Evolutionary conservation across 2,329 filamentous ascomycete species (phyloP).

Genomic region (Delphinella strobiligena): DNA sequence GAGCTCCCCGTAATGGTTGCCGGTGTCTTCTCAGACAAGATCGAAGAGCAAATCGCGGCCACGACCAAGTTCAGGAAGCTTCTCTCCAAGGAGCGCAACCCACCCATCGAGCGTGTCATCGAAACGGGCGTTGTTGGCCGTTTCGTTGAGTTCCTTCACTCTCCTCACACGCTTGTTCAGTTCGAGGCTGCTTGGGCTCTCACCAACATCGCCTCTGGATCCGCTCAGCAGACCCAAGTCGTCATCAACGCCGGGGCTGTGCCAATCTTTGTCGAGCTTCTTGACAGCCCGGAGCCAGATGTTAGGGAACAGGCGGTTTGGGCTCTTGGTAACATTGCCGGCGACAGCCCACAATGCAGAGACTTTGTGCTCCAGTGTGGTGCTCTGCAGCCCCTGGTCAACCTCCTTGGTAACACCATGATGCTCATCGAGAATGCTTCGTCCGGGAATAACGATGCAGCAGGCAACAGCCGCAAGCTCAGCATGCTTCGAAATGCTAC

Average conservation of each 20-base stretch:
- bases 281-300: constrained; percentile 92
- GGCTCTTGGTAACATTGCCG: constrained; percentile 97
- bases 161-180: constrained; percentile 93
- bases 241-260: constrained; percentile 97
- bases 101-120: constrained; percentile 97
- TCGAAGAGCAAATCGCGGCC: constrained; percentile 91
- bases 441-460: not conserved
- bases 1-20: constrained; percentile 97
- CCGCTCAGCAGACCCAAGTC: constrained; percentile 92
- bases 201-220: constrained; percentile 98
- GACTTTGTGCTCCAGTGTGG: constrained; percentile 91
- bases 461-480: constrained; percentile 78
- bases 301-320: constrained; percentile 97
- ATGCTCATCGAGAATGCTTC: not conserved
- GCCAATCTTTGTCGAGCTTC: constrained; percentile 93
- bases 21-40: constrained; percentile 97
- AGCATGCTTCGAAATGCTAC: constrained; percentile 99
- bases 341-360: constrained; percentile 92
- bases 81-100: constrained; percentile 96
- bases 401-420: constrained; percentile 53
- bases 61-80: constrained; percentile 98
- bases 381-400: constrained; percentile 79
- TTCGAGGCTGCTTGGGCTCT: constrained; percentile 98
- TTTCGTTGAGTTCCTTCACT: constrained; percentile 96
- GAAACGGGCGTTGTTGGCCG: constrained; percentile 95